These are phyloP conservation scores for Botrytis cinerea DNA, from an alignment of 2,329 filamentous ascomycete genomes.

Conservation along the genomic window DNA sequence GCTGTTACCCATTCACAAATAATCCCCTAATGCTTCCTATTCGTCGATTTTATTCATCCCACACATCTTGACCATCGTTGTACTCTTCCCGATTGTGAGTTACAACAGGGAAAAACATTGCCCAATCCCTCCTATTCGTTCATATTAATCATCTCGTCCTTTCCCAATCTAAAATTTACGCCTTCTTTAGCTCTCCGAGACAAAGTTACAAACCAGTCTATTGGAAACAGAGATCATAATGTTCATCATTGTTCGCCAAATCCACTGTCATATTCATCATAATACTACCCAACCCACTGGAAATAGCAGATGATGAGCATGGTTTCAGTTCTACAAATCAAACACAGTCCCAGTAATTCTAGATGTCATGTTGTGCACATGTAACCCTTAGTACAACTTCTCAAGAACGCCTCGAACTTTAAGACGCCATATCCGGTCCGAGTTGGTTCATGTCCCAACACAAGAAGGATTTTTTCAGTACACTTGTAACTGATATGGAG, in stretches of 20 bases:
- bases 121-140: background rate
- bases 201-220: background rate
- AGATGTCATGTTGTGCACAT: constrained; percentile 17
- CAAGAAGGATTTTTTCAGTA: background rate
- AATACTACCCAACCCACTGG: background rate
- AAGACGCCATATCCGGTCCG: background rate
- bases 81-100: background rate
- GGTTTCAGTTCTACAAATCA: background rate
- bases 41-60: background rate
- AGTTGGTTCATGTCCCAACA: background rate
- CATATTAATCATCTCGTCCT: background rate
- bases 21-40: background rate
- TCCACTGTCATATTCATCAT: background rate
- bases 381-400: background rate
- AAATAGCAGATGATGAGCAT: constrained; percentile 2
- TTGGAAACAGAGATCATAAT: constrained; percentile 3
- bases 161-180: background rate
- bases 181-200: background rate
- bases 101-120: background rate
- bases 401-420: constrained; percentile 17
- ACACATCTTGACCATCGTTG: background rate
- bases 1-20: background rate
- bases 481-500: background rate
- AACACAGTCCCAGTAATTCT: background rate
- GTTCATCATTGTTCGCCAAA: background rate